Conservation (phyloP, 805 yeast species). For the Candida jianshihensis region DNA sequence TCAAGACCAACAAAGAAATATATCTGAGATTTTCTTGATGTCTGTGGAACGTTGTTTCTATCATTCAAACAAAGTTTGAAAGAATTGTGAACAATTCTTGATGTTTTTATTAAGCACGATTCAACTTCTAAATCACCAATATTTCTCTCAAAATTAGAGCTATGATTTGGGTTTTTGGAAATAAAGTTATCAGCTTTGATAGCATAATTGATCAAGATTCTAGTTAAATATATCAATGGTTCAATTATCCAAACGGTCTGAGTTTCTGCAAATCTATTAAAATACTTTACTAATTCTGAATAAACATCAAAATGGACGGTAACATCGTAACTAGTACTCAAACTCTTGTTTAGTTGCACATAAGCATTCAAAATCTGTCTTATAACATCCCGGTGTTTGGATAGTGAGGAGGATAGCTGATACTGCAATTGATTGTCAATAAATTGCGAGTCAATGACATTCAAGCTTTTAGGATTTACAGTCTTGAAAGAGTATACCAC, state of each 20-base stretch:
- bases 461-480: background rate
- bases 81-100: slow-evolving; percentile 61
- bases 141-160: slow-evolving; percentile 2
- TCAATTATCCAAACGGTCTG: slow-evolving; percentile 47
- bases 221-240: slow-evolving; percentile 34
- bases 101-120: slow-evolving; percentile 42
- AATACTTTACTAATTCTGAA: slow-evolving; percentile 35
- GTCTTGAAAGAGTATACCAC: background rate
- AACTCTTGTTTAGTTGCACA: slow-evolving; percentile 14
- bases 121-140: slow-evolving; percentile 23
- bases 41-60: slow-evolving; percentile 43
- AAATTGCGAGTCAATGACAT: background rate
- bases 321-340: slow-evolving; percentile 23
- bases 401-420: background rate
- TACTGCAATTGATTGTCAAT: background rate
- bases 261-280: slow-evolving; percentile 47
- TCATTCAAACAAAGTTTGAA: slow-evolving; percentile 77
- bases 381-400: background rate
- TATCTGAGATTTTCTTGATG: slow-evolving; percentile 55
- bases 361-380: background rate
- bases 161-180: slow-evolving; percentile 10
- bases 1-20: slow-evolving; percentile 66
- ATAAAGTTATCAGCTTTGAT: slow-evolving; percentile 17
- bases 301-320: slow-evolving; percentile 23
- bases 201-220: slow-evolving; percentile 28